phyloP scores from a whole-genome alignment of 129 eudicot species.

The Saussurea involucrata region DNA sequence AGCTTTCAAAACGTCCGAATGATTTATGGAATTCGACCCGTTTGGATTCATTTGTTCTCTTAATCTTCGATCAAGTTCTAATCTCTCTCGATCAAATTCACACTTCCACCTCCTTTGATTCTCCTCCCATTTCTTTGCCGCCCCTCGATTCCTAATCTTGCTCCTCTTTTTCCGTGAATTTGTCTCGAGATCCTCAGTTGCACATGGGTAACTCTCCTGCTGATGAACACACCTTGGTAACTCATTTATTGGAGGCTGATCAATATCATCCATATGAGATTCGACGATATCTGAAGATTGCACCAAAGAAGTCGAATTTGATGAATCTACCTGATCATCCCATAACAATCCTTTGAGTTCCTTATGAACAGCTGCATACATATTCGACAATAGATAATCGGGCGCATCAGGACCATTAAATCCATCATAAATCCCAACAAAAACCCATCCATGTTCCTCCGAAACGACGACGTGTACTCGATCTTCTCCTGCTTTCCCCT shows the following conservation, averaged over 20 bases:
- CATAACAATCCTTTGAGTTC: constrained; percentile 85
- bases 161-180: constrained; percentile 35
- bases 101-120: constrained; percentile 87
- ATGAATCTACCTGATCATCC: constrained; percentile 61
- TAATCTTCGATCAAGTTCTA: constrained; percentile 80
- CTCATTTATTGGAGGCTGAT: background rate
- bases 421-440: constrained; percentile 96
- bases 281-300: background rate
- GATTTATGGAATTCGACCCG: constrained; percentile 42
- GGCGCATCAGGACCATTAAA: constrained; percentile 99
- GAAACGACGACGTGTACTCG: constrained; percentile 94
- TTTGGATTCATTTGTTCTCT: constrained; percentile 50
- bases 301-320: constrained; percentile 7
- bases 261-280: background rate
- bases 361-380: constrained; percentile 78
- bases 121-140: constrained; percentile 75
- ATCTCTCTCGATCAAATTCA: constrained; percentile 79
- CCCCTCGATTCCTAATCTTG: constrained; percentile 44
- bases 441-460: constrained; percentile 94
- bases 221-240: constrained; percentile 28
- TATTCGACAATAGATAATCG: constrained; percentile 68
- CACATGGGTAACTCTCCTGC: constrained; percentile 49
- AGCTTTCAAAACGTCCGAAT: constrained; percentile 77
- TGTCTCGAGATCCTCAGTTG: constrained; percentile 33
- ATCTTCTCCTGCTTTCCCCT: constrained; percentile 98